Conservation (phyloP, 345 rosid species). For the Acer yangbiense region DNA sequence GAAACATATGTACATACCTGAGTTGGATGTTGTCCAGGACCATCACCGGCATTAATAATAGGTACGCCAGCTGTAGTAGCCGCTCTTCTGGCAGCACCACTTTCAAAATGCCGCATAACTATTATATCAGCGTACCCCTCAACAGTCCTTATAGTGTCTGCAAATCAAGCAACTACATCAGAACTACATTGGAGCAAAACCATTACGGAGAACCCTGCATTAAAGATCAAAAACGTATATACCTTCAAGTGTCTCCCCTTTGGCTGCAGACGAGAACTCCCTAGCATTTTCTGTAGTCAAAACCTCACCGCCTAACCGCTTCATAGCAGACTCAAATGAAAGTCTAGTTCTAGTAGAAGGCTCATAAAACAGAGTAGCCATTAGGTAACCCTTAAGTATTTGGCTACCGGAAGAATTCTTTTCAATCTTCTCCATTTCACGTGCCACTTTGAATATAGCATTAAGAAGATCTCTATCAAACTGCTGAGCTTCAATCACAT, state of each 20-base stretch:
- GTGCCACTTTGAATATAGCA: slow-evolving; percentile 79
- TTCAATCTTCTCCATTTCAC: slow-evolving; percentile 82
- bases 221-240: neutral
- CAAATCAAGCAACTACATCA: slow-evolving; percentile 30
- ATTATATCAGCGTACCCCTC: slow-evolving; percentile 93
- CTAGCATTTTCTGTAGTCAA: slow-evolving; percentile 93
- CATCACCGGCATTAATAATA: slow-evolving; percentile 95
- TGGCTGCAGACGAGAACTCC: slow-evolving; percentile 94
- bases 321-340: slow-evolving; percentile 98
- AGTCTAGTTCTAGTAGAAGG: slow-evolving; percentile 97
- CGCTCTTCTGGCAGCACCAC: slow-evolving; percentile 94
- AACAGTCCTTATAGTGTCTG: slow-evolving; percentile 90
- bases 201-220: neutral
- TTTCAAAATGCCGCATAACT: slow-evolving; percentile 95
- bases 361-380: slow-evolving; percentile 96
- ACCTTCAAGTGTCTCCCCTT: slow-evolving; percentile 99
- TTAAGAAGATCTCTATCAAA: slow-evolving; percentile 77
- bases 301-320: slow-evolving; percentile 92
- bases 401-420: slow-evolving; percentile 74
- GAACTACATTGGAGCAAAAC: slow-evolving; percentile 6
- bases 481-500: slow-evolving; percentile 93
- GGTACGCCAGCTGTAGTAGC: slow-evolving; percentile 87
- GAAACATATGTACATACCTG: slow-evolving; percentile 50
- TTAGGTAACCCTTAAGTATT: slow-evolving; percentile 79
- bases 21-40: slow-evolving; percentile 98